A percentile compares a stretch with the other conserved stretches of the same genome.
Conservation (phyloP, 2,329 filamentous ascomycete species). For the Bisporella sp. region DNA sequence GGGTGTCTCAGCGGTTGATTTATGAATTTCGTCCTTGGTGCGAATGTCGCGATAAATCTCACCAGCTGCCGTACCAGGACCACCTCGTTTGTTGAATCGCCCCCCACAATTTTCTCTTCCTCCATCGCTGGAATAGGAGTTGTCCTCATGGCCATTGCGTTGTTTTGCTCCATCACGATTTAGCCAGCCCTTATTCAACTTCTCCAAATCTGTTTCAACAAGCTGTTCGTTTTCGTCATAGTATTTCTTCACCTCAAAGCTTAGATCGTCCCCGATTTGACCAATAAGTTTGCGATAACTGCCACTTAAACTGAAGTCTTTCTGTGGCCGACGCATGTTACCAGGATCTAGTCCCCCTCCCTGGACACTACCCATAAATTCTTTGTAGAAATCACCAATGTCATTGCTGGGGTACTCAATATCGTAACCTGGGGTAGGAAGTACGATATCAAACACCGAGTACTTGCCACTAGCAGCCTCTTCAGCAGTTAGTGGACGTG, state of each 20-base stretch:
- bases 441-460: slow-evolving; percentile 78
- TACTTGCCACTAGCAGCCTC: slow-evolving; percentile 73
- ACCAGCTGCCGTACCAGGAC: no score
- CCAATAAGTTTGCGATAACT: slow-evolving; percentile 79
- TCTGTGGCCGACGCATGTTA: slow-evolving; percentile 79
- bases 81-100: not conserved
- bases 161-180: not conserved
- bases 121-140: not conserved
- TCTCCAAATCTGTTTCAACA: slow-evolving; percentile 78
- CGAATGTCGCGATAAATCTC: no score
- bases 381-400: slow-evolving; percentile 74
- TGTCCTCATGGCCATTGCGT: not conserved
- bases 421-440: slow-evolving; percentile 89
- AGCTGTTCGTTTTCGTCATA: slow-evolving; percentile 70
- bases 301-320: slow-evolving; percentile 83
- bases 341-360: slow-evolving; percentile 77
- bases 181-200: slow-evolving; percentile 12
- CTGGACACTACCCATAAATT: slow-evolving; percentile 74
- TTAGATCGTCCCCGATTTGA: slow-evolving; percentile 55
- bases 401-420: slow-evolving; percentile 79
- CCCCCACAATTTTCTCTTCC: not conserved
- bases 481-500: slow-evolving; percentile 65
- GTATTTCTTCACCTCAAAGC: slow-evolving; percentile 66
- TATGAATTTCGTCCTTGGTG: no score
- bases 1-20: not conserved